Percentiles rank a stretch among this genome's conserved stretches.
Evolutionary conservation across 140 eudicot species (phyloP).

Genomic region (Senecio squalidus): DNA sequence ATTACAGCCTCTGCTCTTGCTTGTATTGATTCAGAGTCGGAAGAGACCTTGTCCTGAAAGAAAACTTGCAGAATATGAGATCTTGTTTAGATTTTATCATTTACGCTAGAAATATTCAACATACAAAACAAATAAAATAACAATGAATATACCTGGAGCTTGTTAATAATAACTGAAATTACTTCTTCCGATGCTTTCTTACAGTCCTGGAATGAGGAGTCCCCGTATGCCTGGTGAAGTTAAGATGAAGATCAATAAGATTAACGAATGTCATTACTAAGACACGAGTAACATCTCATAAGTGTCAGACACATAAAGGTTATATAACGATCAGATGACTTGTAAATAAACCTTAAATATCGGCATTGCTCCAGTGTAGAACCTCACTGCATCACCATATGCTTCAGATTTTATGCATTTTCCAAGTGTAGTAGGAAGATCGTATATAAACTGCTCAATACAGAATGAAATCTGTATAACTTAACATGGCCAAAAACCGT

Average conservation of each 20-base stretch:
- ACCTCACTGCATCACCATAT: slow-evolving; percentile 95
- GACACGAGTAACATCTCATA: not conserved
- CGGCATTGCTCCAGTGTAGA: slow-evolving; percentile 96
- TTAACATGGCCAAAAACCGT: slow-evolving; percentile 27
- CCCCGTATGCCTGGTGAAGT: slow-evolving; percentile 74
- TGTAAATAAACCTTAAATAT: slow-evolving; percentile 68
- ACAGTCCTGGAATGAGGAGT: slow-evolving; percentile 93
- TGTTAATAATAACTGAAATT: slow-evolving; percentile 55
- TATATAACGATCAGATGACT: slow-evolving; percentile 1
- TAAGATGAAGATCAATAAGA: slow-evolving; percentile 3
- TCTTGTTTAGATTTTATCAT: slow-evolving; percentile 5
- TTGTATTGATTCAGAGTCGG: slow-evolving; percentile 96
- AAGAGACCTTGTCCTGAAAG: slow-evolving; percentile 83
- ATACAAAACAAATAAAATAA: slow-evolving; percentile 3
- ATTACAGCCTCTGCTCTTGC: slow-evolving; percentile 96
- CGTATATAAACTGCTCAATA: slow-evolving; percentile 89
- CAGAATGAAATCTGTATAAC: slow-evolving; percentile 32
- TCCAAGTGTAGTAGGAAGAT: slow-evolving; percentile 87
- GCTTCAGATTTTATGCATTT: slow-evolving; percentile 94
- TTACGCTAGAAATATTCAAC: not conserved
- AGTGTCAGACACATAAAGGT: slow-evolving; percentile 6
- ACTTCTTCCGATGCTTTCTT: slow-evolving; percentile 93
- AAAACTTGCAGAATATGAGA: slow-evolving; percentile 11
- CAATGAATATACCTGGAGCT: slow-evolving; percentile 60
- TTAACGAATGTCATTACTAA: slow-evolving; percentile 10